These are phyloP conservation scores for Cystobasidium ongulense DNA, from an alignment of 768 basidiomycete genomes.

Conservation along the genomic window DNA sequence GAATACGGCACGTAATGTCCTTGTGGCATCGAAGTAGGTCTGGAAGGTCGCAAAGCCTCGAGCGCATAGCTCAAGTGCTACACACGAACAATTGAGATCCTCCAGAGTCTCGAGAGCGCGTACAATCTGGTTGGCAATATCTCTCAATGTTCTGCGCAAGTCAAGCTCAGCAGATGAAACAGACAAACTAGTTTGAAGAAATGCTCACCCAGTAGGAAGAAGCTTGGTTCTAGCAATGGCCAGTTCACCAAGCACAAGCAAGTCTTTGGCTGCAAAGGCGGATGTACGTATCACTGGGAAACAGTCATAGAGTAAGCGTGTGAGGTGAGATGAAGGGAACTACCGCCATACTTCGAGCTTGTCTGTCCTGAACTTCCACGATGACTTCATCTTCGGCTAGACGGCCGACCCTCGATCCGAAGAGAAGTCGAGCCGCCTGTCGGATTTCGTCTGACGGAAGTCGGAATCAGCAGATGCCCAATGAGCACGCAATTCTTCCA, in stretches of 20 bases:
- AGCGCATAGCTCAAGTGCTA: conserved; percentile 79
- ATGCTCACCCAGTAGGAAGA: conserved; percentile 11
- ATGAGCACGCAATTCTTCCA: neutral
- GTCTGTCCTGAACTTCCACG: conserved; percentile 57
- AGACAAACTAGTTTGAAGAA: neutral
- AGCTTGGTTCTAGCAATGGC: conserved; percentile 7
- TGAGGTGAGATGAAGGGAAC: neutral
- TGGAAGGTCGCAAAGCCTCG: conserved; percentile 93
- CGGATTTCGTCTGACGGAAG: conserved; percentile 59
- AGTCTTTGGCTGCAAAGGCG: conserved; percentile 31
- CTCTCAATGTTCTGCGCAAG: conserved; percentile 59
- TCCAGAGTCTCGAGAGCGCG: conserved; percentile 62
- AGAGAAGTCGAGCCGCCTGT: conserved; percentile 65
- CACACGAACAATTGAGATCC: conserved; percentile 53
- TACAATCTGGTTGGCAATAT: conserved; percentile 73
- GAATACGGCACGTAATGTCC: conserved; percentile 75
- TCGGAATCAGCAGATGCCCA: neutral
- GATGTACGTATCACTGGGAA: neutral
- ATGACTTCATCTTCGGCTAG: conserved; percentile 63
- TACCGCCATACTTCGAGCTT: conserved; percentile 54
- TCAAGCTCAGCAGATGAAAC: neutral
- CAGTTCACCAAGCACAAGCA: conserved; percentile 21
- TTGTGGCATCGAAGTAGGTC: conserved; percentile 81
- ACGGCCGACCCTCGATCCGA: conserved; percentile 63
- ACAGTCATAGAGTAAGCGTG: neutral